phyloP scores from a whole-genome alignment of 495 filamentous ascomycete species.

The Aspergillus incahuasiensis region DNA sequence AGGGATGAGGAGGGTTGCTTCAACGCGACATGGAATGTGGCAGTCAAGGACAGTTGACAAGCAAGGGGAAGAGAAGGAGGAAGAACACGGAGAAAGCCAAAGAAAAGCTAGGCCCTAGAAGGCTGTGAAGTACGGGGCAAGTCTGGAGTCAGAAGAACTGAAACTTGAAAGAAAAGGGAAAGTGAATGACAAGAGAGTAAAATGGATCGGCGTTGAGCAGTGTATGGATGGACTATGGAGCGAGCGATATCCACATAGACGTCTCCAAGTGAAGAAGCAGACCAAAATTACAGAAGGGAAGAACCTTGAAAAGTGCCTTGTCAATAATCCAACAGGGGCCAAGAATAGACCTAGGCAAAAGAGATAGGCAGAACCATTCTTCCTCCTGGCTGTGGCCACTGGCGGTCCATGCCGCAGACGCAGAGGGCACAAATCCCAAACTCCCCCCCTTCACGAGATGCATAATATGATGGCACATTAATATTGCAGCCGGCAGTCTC shows the following conservation, averaged over 20 bases:
- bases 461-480: neutral
- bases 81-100: neutral
- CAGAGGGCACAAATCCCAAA: neutral
- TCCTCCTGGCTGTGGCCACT: neutral
- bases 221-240: neutral
- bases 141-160: neutral
- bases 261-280: neutral
- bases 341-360: neutral
- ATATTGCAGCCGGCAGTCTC: neutral
- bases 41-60: neutral
- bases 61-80: slow-evolving; percentile 1
- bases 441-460: neutral
- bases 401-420: slow-evolving; percentile 2
- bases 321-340: neutral
- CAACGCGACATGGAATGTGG: neutral
- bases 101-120: neutral
- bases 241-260: neutral
- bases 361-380: slow-evolving; percentile 7
- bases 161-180: neutral
- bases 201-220: neutral
- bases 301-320: neutral
- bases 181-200: neutral
- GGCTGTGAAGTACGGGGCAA: neutral
- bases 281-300: neutral
- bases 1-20: neutral